Evolutionary conservation across 495 filamentous ascomycete genomes (phyloP).

Genomic region (Tuber umbilicatum): DNA sequence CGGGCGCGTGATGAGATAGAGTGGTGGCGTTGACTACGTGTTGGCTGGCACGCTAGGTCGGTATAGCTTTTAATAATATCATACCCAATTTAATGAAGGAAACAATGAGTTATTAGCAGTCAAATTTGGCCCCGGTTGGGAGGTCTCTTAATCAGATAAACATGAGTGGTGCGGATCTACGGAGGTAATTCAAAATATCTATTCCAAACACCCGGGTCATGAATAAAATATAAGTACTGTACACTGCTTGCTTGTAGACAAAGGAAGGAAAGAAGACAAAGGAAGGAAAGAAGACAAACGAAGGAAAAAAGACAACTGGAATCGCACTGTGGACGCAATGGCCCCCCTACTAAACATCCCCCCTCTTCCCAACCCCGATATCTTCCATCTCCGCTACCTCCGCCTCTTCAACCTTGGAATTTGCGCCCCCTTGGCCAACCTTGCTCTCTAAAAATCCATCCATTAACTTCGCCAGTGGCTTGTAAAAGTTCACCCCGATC

Average conservation of each 20-base stretch:
- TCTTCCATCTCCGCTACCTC: constrained; percentile 14
- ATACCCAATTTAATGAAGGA: too few species aligned
- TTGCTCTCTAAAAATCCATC: constrained; percentile 49
- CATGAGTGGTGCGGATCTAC: background rate
- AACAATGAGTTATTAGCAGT: background rate
- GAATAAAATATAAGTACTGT: background rate
- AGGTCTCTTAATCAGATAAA: background rate
- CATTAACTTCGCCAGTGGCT: constrained; percentile 47
- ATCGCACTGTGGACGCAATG: background rate
- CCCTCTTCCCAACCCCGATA: constrained; percentile 11
- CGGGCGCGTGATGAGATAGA: background rate
- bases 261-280: background rate
- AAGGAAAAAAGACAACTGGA: background rate
- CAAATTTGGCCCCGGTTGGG: background rate
- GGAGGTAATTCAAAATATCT: background rate
- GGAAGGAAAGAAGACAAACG: background rate
- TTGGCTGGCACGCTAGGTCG: too few species aligned
- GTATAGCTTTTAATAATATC: too few species aligned
- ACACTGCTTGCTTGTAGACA: background rate
- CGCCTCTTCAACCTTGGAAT: constrained; percentile 38
- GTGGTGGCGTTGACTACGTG: background rate
- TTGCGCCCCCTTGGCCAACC: constrained; percentile 44
- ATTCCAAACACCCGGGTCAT: background rate
- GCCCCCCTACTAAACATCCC: constrained; percentile 8
- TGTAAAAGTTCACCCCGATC: constrained; percentile 52